Conservation (phyloP, 495 filamentous ascomycete species). For the Penicillium verhagenii region DNA sequence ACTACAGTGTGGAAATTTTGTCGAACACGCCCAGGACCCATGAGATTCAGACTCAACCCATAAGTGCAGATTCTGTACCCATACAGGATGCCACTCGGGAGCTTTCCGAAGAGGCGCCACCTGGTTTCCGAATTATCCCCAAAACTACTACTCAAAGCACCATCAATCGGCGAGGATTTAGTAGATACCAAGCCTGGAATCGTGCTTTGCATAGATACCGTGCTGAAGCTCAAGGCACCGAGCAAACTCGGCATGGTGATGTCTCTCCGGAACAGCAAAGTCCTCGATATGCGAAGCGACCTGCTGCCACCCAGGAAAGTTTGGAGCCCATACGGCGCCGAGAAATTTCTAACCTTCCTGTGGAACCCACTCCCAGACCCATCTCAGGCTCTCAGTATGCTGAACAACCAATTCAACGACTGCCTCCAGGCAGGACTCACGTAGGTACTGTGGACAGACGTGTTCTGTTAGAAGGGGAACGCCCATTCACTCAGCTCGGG, state of each 20-base stretch:
- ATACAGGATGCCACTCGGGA: slow-evolving; percentile 24
- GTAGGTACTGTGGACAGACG: slow-evolving; percentile 16
- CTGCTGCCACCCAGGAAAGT: slow-evolving; percentile 17
- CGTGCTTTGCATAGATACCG: slow-evolving; percentile 43
- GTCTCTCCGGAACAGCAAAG: slow-evolving; percentile 16
- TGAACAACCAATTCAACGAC: slow-evolving; percentile 16
- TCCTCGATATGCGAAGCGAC: slow-evolving; percentile 22
- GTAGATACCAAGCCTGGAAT: slow-evolving; percentile 50
- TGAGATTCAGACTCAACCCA: slow-evolving; percentile 33
- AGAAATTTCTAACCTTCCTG: slow-evolving; percentile 6
- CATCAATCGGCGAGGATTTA: slow-evolving; percentile 47
- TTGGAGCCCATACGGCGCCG: slow-evolving; percentile 13
- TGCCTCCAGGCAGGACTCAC: slow-evolving; percentile 4
- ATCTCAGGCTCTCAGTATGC: slow-evolving; percentile 14
- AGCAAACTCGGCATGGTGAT: slow-evolving; percentile 8
- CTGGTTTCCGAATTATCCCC: slow-evolving; percentile 37
- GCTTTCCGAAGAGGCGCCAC: slow-evolving; percentile 35
- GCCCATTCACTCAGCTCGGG: slow-evolving; percentile 6
- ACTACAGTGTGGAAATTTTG: slow-evolving; percentile 39
- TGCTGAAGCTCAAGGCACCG: slow-evolving; percentile 22
- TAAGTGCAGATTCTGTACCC: slow-evolving; percentile 19
- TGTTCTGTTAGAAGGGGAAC: slow-evolving; percentile 11
- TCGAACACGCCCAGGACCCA: slow-evolving; percentile 35
- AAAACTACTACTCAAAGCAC: slow-evolving; percentile 26
- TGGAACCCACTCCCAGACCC: slow-evolving; percentile 16